A percentile compares a stretch with the other conserved stretches of the same genome.
These are phyloP conservation scores for Aspergillus hortae DNA, from an alignment of 2,329 filamentous ascomycete genomes.

Conservation along the genomic window DNA sequence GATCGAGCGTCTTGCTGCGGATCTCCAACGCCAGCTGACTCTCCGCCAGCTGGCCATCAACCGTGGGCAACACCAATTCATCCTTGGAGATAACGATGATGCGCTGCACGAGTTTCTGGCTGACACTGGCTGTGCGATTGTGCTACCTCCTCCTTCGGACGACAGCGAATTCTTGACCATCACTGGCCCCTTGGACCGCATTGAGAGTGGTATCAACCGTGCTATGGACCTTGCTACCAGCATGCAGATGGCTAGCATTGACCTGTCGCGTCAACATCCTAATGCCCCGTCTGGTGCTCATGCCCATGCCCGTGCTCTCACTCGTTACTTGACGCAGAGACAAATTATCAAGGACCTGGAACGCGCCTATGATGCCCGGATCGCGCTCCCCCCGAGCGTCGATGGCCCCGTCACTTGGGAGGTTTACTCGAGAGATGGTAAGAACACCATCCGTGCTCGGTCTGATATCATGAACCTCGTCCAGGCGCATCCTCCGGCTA, in stretches of 20 bases:
- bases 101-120: constrained; percentile 81
- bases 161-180: constrained; percentile 83
- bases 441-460: constrained; percentile 59
- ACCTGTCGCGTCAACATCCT: constrained; percentile 75
- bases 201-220: constrained; percentile 72
- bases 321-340: constrained; percentile 79
- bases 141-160: constrained; percentile 71
- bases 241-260: constrained; percentile 80
- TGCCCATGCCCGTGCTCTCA: constrained; percentile 78
- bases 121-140: constrained; percentile 84
- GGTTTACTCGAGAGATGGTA: constrained; percentile 80
- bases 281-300: constrained; percentile 69
- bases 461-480: constrained; percentile 49
- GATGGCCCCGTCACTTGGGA: constrained; percentile 78
- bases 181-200: constrained; percentile 70
- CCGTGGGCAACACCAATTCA: constrained; percentile 88
- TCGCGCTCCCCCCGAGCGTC: constrained; percentile 68
- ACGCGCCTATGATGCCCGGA: constrained; percentile 75
- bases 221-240: constrained; percentile 84
- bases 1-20: constrained; percentile 73
- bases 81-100: constrained; percentile 78
- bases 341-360: constrained; percentile 80
- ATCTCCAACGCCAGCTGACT: constrained; percentile 71
- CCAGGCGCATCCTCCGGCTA: constrained; percentile 46
- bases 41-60: constrained; percentile 79